Evolutionary conservation across 805 yeast species (phyloP).

Genomic region (Wickerhamomyces canadensis): DNA sequence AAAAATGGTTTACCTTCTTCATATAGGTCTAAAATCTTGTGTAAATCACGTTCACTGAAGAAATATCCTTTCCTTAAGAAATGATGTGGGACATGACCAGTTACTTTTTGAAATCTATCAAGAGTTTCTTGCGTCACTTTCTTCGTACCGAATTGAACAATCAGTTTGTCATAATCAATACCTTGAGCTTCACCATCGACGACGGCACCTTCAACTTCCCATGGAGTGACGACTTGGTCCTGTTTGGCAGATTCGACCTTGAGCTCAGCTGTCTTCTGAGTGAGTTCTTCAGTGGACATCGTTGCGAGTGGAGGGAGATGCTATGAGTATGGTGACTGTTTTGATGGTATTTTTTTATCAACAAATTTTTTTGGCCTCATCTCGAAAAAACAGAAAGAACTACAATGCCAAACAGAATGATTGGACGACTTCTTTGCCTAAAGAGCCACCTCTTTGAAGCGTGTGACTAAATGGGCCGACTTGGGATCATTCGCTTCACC

Average conservation of each 20-base stretch:
- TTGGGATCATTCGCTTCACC: no score
- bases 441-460: no score
- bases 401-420: no score
- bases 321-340: no score
- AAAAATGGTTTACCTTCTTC: slow-evolving; percentile 95
- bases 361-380: no score
- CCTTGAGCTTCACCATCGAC: slow-evolving; percentile 90
- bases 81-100: slow-evolving; percentile 90
- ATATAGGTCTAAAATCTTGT: slow-evolving; percentile 74
- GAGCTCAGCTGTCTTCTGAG: slow-evolving; percentile 7
- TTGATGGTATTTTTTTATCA: no score
- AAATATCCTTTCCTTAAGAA: slow-evolving; percentile 86
- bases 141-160: slow-evolving; percentile 82
- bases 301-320: no score
- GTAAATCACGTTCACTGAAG: slow-evolving; percentile 84
- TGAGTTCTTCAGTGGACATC: slow-evolving; percentile 11
- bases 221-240: slow-evolving; percentile 63
- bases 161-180: slow-evolving; percentile 87
- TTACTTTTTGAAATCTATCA: slow-evolving; percentile 67
- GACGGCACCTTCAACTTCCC: slow-evolving; percentile 99
- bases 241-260: slow-evolving; percentile 3
- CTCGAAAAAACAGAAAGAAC: no score
- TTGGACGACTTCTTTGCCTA: no score
- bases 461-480: no score
- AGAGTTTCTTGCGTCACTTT: slow-evolving; percentile 65